Percentiles rank a stretch among this genome's conserved stretches.
phyloP scores from a whole-genome alignment of 139 green algal species.

The Desmodesmus armatus region DNA sequence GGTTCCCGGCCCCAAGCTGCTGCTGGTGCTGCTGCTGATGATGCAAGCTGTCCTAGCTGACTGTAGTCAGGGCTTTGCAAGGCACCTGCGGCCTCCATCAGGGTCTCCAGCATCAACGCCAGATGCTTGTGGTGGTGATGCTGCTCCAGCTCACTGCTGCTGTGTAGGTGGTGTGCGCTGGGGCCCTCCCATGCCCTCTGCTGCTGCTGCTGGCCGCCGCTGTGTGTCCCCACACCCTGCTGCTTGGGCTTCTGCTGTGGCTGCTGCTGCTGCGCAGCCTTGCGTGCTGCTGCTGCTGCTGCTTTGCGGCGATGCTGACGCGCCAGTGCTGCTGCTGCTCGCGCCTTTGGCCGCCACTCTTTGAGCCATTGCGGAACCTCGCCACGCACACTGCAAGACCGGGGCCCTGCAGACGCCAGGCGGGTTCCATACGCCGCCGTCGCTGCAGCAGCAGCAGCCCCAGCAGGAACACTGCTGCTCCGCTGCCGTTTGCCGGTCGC shows the following conservation, averaged over 20 bases:
- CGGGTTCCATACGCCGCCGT: too few species aligned
- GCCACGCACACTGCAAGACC: too few species aligned
- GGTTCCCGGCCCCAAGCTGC: neutral
- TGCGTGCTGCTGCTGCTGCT: constrained; percentile 12
- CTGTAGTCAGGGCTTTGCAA: neutral
- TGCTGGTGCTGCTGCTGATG: neutral
- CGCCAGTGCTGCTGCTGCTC: neutral
- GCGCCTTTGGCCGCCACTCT: too few species aligned
- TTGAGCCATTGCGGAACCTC: too few species aligned
- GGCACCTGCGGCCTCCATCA: neutral
- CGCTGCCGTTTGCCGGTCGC: neutral
- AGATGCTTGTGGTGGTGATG: neutral
- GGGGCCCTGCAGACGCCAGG: too few species aligned
- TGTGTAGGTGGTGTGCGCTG: neutral
- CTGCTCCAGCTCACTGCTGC: neutral
- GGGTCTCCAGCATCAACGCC: neutral
- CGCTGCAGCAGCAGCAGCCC: too few species aligned
- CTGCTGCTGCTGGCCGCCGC: neutral
- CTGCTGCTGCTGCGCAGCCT: neutral
- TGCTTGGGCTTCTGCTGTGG: neutral
- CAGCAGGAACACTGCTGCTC: constrained; percentile 9
- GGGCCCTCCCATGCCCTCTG: neutral
- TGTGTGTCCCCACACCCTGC: neutral
- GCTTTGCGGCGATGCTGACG: too few species aligned
- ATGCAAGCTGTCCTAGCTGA: neutral